Evolutionary conservation across 2,329 filamentous ascomycete genomes (phyloP), one percentile per base, ranked within the genome.

Genomic region (Aspergillus sp.): DNA sequence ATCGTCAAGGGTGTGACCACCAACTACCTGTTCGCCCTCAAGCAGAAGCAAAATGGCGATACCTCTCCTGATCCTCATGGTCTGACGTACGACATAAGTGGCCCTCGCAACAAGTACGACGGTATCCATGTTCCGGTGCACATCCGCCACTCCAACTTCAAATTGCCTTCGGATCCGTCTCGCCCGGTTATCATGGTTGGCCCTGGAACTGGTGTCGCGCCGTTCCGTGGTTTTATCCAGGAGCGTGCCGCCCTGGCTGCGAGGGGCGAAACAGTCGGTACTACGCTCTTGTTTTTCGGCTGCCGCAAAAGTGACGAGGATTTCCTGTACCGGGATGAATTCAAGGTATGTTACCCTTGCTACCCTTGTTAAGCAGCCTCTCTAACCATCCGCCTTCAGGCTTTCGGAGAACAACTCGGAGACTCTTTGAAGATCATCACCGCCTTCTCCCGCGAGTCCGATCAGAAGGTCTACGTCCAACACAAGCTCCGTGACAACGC

Each of bases 121-220:
- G 89, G 89, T 40, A 80, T 95, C 39, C 88, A 93, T 54, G 81
- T 96, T 15, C 91, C 91, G 3, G 85, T 98, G 10, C 91, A 98
- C 56, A 79, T 98, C 38, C 85, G 91, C 44, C 89, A 95, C 66
- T 96, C 91, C 44, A 98, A 96, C 69, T 98, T 98, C 76, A 96
- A 96, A 69, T 76, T 98, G 17, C 91, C 91, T 6, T 95, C 91
- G 11, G 88, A 98, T 52, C 86, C 91, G 3, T 77, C 82, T 30
- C 93, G 93, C 65, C 91, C 91, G 17, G 70, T 98, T 49, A 93
- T 98, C 60, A 88, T 95, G 79, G 78, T 96, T 48, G 91, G 91
- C 15, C 91, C 91, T 8, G 91, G 91, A 55, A 96, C 91, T 33
- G 91, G 91, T 69, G 86, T 95, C 34, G 91, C 91, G 15, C 91